phyloP scores from a whole-genome alignment of 2,329 filamentous ascomycete genomes.

The Kalaharituber pfeilii region DNA sequence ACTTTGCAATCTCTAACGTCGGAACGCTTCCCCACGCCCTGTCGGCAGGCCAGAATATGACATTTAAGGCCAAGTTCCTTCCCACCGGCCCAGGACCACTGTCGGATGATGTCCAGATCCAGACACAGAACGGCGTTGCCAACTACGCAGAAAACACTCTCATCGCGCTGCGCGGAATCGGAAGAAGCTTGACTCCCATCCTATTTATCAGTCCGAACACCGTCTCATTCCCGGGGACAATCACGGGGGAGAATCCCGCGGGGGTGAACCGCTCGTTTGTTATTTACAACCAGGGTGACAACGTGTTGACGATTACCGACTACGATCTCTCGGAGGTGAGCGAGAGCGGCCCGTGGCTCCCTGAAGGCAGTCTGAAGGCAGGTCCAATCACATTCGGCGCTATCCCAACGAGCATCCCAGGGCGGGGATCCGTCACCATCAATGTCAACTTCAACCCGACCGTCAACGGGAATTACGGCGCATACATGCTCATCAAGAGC shows the following conservation, averaged over 20 bases:
- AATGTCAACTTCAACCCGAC: conserved; percentile 34
- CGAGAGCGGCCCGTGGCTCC: conserved; percentile 32
- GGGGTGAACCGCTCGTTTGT: conserved; percentile 32
- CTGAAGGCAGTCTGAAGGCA: conserved; percentile 20
- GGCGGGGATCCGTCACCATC: conserved; percentile 29
- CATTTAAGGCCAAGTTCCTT: conserved; percentile 31
- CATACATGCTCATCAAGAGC: conserved; percentile 34
- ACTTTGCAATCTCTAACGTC: conserved; percentile 23
- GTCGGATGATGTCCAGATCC: conserved; percentile 33
- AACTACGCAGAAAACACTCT: conserved; percentile 34
- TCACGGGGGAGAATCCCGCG: conserved; percentile 29
- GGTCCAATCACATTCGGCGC: conserved; percentile 35
- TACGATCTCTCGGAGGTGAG: conserved; percentile 32
- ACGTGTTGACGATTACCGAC: conserved; percentile 30
- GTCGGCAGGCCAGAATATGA: conserved; percentile 29
- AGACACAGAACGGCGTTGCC: conserved; percentile 32
- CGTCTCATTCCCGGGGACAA: conserved; percentile 34
- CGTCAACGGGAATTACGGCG: conserved; percentile 33
- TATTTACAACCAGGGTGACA: conserved; percentile 35
- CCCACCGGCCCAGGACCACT: conserved; percentile 33
- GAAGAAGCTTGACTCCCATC: conserved; percentile 32
- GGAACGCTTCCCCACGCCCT: conserved; percentile 20
- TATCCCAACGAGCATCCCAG: conserved; percentile 32
- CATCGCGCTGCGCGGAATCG: conserved; percentile 34
- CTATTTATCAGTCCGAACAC: conserved; percentile 33